Base-by-base conservation (phyloP, 176 grass and related monocot genomes). In the Avena eriantha region DNA sequence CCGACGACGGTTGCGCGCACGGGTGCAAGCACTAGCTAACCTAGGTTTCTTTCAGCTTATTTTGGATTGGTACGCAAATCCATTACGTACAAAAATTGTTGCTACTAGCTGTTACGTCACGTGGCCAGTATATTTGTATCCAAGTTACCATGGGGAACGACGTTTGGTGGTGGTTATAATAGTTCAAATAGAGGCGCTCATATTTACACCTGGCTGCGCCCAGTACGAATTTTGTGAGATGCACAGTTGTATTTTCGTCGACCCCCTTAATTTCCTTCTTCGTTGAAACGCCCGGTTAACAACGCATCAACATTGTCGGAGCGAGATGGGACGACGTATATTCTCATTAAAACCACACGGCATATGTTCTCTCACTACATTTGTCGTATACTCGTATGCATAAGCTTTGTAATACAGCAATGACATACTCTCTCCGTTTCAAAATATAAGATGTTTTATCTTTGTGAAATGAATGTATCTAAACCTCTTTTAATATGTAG, bases 11-110 rank as follows among this genome's bases (percentile, higher is more conserved):
- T 0, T 91, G 77, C 3, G 59, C 17, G 5, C 85, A 84, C 84
- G 81, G 85, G 0, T 91, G 89, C 69, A 91, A 88, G 70, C 89
- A 91, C 34, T 91, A 91, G 36, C 10, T 49, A n/a, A n/a, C n/a
- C n/a, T n/a, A 60, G 34, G 18, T 16, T 41, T 41, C 6, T 24
- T 39, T 55, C 4, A 8, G 14, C 29, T 67, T 34, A 67, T 16
- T 50, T 75, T 36, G 3, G 35, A 36, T 49, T 50, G 45, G 45
- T 22, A 12, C 7, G 26, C n/a, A 9, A 8, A 24, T 17, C 7
- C 3, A 17, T 23, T 36, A 36, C 5, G 16, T 54, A 56, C 54
- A 56, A 56, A 56, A 50, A 33, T 16, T 12, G 36, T 36, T 36
- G 5, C 36, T n/a, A 13, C 50, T 76, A 63, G 16, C 16, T 72